phyloP scores from a whole-genome alignment of 495 filamentous ascomycete species.

The Geopyxis carbonaria region DNA sequence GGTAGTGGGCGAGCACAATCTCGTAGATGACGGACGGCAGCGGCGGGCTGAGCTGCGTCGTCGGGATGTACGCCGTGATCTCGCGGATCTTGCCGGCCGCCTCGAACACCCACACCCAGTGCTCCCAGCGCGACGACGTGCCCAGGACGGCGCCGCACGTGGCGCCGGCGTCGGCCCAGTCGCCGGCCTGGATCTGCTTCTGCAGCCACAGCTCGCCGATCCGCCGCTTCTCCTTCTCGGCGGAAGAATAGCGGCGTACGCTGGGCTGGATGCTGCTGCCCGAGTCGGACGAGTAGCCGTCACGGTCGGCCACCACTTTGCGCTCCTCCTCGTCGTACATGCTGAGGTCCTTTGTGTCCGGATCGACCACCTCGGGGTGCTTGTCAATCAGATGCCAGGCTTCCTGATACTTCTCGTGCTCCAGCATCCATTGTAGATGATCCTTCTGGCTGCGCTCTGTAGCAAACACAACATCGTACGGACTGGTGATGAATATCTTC shows the following conservation, averaged over 20 bases:
- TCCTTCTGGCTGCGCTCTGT: conserved; percentile 71
- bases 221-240: conserved; percentile 75
- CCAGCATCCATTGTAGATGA: conserved; percentile 67
- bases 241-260: conserved; percentile 37
- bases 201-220: conserved; percentile 89
- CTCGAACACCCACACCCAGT: conserved; percentile 84
- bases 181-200: conserved; percentile 50
- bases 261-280: conserved; percentile 18
- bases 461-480: conserved; percentile 81
- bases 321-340: conserved; percentile 22
- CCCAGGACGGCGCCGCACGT: conserved; percentile 65
- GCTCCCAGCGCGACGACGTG: conserved; percentile 72
- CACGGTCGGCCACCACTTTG: conserved; percentile 24
- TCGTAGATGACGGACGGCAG: conserved; percentile 77
- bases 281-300: conserved; percentile 51
- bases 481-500: conserved; percentile 91
- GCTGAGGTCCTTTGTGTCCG: conserved; percentile 12
- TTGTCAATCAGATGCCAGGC: conserved; percentile 79
- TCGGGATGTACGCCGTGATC: conserved; percentile 69
- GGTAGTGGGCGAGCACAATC: conserved; percentile 68
- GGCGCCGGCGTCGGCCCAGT: conserved; percentile 63
- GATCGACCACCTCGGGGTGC: conserved; percentile 54
- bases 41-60: conserved; percentile 51
- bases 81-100: conserved; percentile 71
- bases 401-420: conserved; percentile 58